phyloP scores from a whole-genome alignment of 2,329 filamentous ascomycete species.

The Colletotrichum higginsianum region DNA sequence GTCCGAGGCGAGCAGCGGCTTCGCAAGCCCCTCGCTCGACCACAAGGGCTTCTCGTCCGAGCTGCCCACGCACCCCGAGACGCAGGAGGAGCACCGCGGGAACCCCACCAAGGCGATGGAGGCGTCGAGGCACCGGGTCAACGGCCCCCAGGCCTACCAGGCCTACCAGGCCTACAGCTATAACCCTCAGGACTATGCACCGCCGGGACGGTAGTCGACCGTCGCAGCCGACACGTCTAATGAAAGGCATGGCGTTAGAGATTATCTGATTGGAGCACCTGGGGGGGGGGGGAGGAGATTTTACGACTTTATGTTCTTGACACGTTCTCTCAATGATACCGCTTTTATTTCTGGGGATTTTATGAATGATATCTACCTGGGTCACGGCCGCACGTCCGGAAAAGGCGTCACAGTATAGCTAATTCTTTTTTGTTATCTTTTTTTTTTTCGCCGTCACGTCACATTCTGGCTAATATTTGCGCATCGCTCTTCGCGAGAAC shows the following conservation, averaged over 20 bases:
- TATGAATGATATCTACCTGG: constrained; percentile 1
- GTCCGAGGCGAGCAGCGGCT: constrained; percentile 48
- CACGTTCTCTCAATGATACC: constrained; percentile 36
- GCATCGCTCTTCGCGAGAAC: background rate
- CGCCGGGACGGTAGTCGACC: constrained; percentile 21
- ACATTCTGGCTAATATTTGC: background rate
- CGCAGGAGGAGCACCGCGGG: constrained; percentile 58
- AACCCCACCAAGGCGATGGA: constrained; percentile 20
- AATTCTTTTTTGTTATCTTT: no score
- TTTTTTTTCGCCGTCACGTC: background rate
- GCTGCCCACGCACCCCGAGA: constrained; percentile 64
- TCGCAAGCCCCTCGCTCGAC: constrained; percentile 57
- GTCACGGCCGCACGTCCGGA: background rate
- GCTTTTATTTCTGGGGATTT: background rate
- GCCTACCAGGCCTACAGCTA: constrained; percentile 52
- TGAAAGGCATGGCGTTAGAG: background rate
- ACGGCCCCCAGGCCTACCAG: constrained; percentile 33
- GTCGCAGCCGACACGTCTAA: background rate
- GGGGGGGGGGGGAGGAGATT: background rate
- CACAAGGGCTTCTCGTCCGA: constrained; percentile 60
- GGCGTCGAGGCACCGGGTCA: constrained; percentile 34
- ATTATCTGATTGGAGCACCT: background rate
- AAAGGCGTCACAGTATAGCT: background rate
- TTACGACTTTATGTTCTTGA: background rate
- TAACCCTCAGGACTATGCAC: constrained; percentile 58